Evolutionary conservation across 2,329 filamentous ascomycete genomes (phyloP).

Genomic region (Epichloe bromicola): DNA sequence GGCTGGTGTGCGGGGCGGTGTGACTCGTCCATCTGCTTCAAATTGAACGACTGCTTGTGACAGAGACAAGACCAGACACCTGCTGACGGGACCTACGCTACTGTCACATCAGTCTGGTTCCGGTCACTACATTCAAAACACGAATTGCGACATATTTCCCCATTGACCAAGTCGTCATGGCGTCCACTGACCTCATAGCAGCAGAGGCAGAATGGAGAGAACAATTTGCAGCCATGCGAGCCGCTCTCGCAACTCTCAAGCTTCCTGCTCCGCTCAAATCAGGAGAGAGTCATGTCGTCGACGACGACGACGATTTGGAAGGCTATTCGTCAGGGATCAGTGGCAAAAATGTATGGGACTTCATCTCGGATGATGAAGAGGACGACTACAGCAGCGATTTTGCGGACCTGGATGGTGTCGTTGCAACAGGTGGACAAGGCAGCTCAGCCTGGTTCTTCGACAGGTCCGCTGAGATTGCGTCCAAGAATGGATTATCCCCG

Average conservation of each 20-base stretch:
- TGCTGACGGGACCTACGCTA: too few species aligned
- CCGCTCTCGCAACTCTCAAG: conserved; percentile 63
- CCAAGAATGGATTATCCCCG: conserved; percentile 52
- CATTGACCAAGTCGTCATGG: conserved; percentile 15
- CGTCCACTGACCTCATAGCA: conserved; percentile 21
- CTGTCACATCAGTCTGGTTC: too few species aligned
- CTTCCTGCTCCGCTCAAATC: conserved; percentile 30
- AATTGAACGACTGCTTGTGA: not conserved
- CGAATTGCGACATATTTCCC: not conserved
- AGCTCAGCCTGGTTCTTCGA: conserved; percentile 58
- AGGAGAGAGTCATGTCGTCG: conserved; percentile 38
- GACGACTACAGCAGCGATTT: conserved; percentile 54
- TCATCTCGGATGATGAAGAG: conserved; percentile 64
- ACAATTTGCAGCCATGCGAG: conserved; percentile 75
- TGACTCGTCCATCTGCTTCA: not conserved
- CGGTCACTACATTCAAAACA: not conserved
- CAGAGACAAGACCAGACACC: too few species aligned
- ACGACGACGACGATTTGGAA: conserved; percentile 55
- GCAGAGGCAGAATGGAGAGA: conserved; percentile 62
- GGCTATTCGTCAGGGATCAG: conserved; percentile 44
- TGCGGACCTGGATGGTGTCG: conserved; percentile 40
- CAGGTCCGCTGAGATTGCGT: conserved; percentile 55
- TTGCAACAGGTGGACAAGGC: conserved; percentile 15
- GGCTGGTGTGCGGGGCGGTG: not conserved
- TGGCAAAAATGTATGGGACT: conserved; percentile 82